Evolutionary conservation across 2,329 filamentous ascomycete genomes (phyloP), one percentile per base, ranked within the genome.

Genomic region (Teratosphaeria nubilosa): DNA sequence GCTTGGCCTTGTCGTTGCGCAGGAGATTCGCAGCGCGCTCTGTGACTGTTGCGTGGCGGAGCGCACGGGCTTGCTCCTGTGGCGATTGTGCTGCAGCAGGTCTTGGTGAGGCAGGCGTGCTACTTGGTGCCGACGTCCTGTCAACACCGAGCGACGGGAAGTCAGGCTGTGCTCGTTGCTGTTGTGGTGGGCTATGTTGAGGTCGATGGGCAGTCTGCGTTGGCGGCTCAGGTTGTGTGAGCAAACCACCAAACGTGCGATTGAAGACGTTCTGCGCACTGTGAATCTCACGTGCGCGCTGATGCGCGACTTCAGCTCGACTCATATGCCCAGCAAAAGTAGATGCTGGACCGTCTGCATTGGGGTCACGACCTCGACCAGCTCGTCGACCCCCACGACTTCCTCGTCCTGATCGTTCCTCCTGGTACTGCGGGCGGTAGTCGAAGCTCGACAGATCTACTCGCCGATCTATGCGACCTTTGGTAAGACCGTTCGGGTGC

Each of bases 361-460:
- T 96, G 1, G 91, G 91, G 72, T 96, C 91, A 51, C 91, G 84
- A 25, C 91, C 91, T 65, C 89, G 81, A 57, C 86, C 78, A 32
- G 58, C 66, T 64, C 82, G 65, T 69, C 68, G 79, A 56, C 78
- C 77, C 41, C 81, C 80, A 41, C 69, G 63, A 48, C 72, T 64
- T 48, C 76, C 75, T n/a, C 51, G 50, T 51, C 60, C 64, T 51
- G 81, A 78, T 62, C 86, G 80, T 57, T 79, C 77, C 53, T 78
- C 79, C 61, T 84, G 78, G 66, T 95, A 94, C 1, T 88, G 80
- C 50, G 84, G 79, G 41, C 91, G 82, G 62, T 87, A 85, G 64
- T 95, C 88, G 69, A 99, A 97, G 22, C 82, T 82, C 0, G 91
- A 89, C 63, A 99, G 86, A 70, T 97, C 89, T 5, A 99, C 91